These are phyloP conservation scores for Aciculoconidium aculeatum DNA, from an alignment of 805 yeast genomes.

Conservation along the genomic window DNA sequence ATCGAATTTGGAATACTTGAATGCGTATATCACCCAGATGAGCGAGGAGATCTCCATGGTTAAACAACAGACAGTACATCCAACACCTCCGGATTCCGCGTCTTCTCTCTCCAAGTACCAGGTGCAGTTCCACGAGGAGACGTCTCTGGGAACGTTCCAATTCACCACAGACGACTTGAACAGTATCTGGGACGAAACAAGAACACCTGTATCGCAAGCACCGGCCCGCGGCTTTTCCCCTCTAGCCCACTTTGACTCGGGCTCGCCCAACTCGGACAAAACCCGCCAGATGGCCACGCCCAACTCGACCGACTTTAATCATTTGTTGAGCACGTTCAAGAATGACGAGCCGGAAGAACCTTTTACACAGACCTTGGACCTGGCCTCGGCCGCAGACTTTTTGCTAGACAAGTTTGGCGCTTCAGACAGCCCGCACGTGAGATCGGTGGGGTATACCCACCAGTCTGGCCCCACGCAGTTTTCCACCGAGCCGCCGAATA, in stretches of 20 bases:
- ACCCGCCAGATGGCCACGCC: conserved; percentile 1
- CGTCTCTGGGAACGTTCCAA: conserved; percentile 7
- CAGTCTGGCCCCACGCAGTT: too few species aligned
- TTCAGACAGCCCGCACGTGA: too few species aligned
- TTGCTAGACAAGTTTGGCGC: too few species aligned
- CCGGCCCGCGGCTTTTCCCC: conserved; percentile 5
- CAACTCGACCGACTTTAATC: too few species aligned
- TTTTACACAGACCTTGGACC: too few species aligned
- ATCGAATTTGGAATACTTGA: conserved; percentile 46
- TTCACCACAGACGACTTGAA: conserved; percentile 10
- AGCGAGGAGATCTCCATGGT: too few species aligned
- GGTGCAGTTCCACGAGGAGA: conserved; percentile 5
- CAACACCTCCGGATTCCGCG: conserved; percentile 7
- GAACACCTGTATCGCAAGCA: conserved; percentile 2
- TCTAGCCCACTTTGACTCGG: conserved; percentile 6
- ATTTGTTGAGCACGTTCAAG: too few species aligned
- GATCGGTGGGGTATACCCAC: too few species aligned
- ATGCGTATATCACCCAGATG: conserved; percentile 50
- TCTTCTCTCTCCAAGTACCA: conserved; percentile 4
- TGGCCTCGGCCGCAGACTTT: too few species aligned
- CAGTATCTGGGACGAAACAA: conserved; percentile 9
- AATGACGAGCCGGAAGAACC: too few species aligned
- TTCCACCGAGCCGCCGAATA: too few species aligned
- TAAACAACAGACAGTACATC: too few species aligned
- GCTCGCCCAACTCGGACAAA: conserved; percentile 3